These are phyloP conservation scores for Alnus glutinosa DNA, from an alignment of 306 rosid genomes.

Conservation along the genomic window DNA sequence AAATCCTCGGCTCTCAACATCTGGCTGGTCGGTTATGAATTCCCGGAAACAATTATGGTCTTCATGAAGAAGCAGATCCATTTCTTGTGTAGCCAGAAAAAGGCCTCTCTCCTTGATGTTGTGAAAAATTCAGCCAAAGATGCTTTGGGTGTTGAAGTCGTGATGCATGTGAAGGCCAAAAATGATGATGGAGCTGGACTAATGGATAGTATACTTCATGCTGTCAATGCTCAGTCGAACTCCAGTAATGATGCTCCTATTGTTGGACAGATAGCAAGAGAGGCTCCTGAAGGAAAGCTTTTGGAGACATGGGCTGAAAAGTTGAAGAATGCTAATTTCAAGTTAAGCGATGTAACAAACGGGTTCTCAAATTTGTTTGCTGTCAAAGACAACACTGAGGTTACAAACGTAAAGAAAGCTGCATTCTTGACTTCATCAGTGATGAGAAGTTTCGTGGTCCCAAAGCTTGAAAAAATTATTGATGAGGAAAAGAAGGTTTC, in stretches of 20 bases:
- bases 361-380: constrained; percentile 78
- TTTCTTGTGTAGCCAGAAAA: constrained; percentile 81
- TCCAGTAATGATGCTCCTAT: constrained; percentile 56
- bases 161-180: constrained; percentile 74
- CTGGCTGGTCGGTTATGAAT: constrained; percentile 90
- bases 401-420: constrained; percentile 74
- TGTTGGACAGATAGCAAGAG: constrained; percentile 76
- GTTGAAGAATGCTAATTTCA: constrained; percentile 50
- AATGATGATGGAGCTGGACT: constrained; percentile 72
- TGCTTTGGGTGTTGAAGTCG: constrained; percentile 66
- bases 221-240: constrained; percentile 61
- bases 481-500: constrained; percentile 84
- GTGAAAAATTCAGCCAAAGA: constrained; percentile 68
- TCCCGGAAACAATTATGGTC: constrained; percentile 92
- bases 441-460: constrained; percentile 76
- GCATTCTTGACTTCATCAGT: constrained; percentile 69
- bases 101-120: constrained; percentile 77
- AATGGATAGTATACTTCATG: constrained; percentile 72
- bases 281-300: constrained; percentile 84
- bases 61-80: constrained; percentile 83
- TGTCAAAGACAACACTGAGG: constrained; percentile 68
- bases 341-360: constrained; percentile 68
- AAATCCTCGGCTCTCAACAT: constrained; percentile 82
- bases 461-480: constrained; percentile 85
- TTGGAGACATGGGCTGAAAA: constrained; percentile 78